Percentiles rank a stretch among this genome's conserved stretches.
Conservation (phyloP, 1,139 yeast species). For the Meyerozyma athensensis region DNA sequence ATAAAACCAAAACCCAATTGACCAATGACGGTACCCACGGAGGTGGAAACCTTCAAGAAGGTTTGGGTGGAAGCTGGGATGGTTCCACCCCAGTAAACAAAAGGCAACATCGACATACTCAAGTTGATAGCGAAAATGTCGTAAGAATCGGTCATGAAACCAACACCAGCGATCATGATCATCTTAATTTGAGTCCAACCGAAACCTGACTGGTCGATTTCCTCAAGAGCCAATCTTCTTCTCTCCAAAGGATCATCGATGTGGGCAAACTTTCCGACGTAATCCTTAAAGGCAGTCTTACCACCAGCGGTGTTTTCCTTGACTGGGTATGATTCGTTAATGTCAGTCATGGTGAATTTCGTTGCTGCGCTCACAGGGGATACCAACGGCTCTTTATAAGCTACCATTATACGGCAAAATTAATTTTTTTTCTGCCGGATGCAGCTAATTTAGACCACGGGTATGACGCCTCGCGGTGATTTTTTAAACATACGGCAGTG, state of each 20-base stretch:
- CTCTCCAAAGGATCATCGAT: constrained; percentile 85
- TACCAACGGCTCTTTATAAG: not conserved
- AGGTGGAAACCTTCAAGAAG: constrained; percentile 82
- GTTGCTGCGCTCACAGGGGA: not conserved
- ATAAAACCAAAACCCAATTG: constrained; percentile 81
- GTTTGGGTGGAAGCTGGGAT: constrained; percentile 62
- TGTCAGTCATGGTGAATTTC: constrained; percentile 19
- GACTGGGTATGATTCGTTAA: constrained; percentile 16
- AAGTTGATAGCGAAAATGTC: constrained; percentile 87
- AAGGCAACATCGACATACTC: constrained; percentile 69
- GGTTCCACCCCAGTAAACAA: constrained; percentile 67
- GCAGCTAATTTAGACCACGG: constrained; percentile 3
- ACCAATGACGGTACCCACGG: constrained; percentile 93
- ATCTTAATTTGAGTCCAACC: constrained; percentile 89
- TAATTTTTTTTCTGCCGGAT: constrained; percentile 1
- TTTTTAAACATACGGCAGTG: not conserved
- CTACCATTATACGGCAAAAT: not conserved
- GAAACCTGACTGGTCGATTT: constrained; percentile 77
- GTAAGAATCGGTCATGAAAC: constrained; percentile 88
- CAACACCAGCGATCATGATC: constrained; percentile 89
- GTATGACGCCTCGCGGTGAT: not conserved
- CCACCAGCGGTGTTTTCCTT: constrained; percentile 51
- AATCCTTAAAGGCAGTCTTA: constrained; percentile 87
- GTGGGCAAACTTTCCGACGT: constrained; percentile 76
- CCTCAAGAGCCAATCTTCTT: constrained; percentile 83